Percentiles rank a stretch among this genome's conserved stretches.
Evolutionary conservation across 331 rosid genomes (phyloP).

Genomic region (Quercus tomentella): DNA sequence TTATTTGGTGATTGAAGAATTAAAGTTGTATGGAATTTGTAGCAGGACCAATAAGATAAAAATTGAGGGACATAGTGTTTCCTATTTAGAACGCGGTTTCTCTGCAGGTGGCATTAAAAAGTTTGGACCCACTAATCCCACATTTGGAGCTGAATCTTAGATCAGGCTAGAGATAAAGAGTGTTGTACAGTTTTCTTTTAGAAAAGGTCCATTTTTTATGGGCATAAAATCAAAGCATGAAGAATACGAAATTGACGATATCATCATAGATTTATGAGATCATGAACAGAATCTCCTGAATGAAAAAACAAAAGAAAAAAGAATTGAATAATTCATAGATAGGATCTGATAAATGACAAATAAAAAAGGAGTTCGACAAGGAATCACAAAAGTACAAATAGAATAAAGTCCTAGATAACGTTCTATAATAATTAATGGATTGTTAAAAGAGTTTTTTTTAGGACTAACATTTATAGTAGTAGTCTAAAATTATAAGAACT

Average conservation of each 20-base stretch:
- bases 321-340: not conserved
- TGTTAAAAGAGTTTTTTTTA: no score
- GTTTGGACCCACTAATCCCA: conserved; percentile 27
- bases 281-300: not conserved
- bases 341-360: not conserved
- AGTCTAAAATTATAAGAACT: no score
- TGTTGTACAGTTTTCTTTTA: not conserved
- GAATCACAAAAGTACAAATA: not conserved
- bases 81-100: conserved; percentile 68
- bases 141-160: conserved; percentile 16
- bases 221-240: not conserved
- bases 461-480: no score
- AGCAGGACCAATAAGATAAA: conserved; percentile 20
- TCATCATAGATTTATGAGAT: not conserved
- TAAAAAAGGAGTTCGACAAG: not conserved
- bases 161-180: conserved; percentile 11
- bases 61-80: conserved; percentile 11
- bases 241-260: not conserved
- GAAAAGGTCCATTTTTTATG: not conserved
- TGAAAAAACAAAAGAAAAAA: not conserved
- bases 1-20: not conserved
- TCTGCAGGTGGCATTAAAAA: conserved; percentile 34
- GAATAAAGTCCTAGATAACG: no score
- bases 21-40: conserved; percentile 14
- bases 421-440: no score